phyloP scores from a whole-genome alignment of 306 rosid genomes.

The Sindora glabra region DNA sequence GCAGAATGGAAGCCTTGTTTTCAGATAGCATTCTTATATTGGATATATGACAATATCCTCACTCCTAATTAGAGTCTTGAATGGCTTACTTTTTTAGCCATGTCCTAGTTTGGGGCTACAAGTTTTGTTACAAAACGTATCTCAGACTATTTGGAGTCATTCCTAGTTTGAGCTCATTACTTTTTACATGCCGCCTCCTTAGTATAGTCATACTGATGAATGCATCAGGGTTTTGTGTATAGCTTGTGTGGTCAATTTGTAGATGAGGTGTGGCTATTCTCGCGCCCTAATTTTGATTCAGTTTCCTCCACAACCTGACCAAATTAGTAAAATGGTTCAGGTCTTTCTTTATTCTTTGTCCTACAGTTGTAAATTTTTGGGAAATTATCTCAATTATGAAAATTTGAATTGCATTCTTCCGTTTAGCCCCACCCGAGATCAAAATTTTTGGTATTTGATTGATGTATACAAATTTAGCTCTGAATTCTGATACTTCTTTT shows the following conservation, averaged over 20 bases:
- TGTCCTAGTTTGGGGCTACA: conserved; percentile 19
- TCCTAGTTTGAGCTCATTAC: neutral
- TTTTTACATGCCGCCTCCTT: neutral
- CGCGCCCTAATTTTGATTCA: conserved; percentile 16
- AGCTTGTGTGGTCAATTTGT: conserved; percentile 34
- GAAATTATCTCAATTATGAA: neutral
- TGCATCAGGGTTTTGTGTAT: conserved; percentile 62
- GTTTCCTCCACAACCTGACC: conserved; percentile 21
- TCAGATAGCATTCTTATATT: conserved; percentile 69
- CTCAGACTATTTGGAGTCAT: neutral
- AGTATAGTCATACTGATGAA: conserved; percentile 8
- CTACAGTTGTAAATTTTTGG: conserved; percentile 21
- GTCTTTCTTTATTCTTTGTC: conserved; percentile 15
- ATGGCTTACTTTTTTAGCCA: conserved; percentile 14
- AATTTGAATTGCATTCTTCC: conserved; percentile 2
- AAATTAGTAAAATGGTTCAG: conserved; percentile 9
- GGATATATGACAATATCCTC: conserved; percentile 1
- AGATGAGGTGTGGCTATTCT: conserved; percentile 37
- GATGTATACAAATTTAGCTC: no score
- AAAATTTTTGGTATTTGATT: conserved; percentile 23
- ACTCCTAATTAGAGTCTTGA: no score
- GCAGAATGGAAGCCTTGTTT: conserved; percentile 25
- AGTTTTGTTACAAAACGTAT: conserved; percentile 50
- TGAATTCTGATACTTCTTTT: no score
- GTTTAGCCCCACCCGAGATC: conserved; percentile 15